These are phyloP conservation scores for Neofusicoccum parvum DNA, from an alignment of 2,329 filamentous ascomycete species.

Conservation along the genomic window DNA sequence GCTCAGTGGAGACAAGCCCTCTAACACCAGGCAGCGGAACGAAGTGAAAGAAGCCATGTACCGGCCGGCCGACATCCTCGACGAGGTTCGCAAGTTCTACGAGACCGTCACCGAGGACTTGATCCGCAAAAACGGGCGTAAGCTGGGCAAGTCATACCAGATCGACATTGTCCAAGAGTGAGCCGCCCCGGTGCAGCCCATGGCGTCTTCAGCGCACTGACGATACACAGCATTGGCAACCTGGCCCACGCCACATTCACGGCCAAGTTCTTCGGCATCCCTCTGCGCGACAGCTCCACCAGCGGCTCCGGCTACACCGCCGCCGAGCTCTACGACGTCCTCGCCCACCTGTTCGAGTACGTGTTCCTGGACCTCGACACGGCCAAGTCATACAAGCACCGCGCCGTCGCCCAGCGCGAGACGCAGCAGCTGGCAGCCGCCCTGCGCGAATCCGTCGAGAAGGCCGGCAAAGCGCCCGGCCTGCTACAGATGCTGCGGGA, in stretches of 20 bases:
- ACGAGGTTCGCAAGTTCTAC: conserved; percentile 28
- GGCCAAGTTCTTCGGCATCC: conserved; percentile 32
- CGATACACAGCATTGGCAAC: conserved; percentile 27
- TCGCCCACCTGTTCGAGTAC: conserved; percentile 32
- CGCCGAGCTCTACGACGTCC: conserved; percentile 30
- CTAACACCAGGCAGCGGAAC: conserved; percentile 25
- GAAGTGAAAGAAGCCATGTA: conserved; percentile 25
- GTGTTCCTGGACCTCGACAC: conserved; percentile 34
- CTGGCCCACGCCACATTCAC: conserved; percentile 34
- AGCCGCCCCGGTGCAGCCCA: not conserved
- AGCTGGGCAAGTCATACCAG: conserved; percentile 35
- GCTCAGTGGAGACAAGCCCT: conserved; percentile 26
- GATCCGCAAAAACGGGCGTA: conserved; percentile 32
- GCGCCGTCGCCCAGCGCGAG: conserved; percentile 16
- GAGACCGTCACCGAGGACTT: conserved; percentile 30
- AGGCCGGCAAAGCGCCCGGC: not conserved
- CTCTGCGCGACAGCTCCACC: conserved; percentile 26
- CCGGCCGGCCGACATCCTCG: conserved; percentile 24
- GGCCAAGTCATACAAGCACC: conserved; percentile 27
- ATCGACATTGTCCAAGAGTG: conserved; percentile 32
- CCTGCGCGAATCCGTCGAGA: conserved; percentile 16
- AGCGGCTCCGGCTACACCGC: conserved; percentile 27
- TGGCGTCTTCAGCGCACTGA: not conserved
- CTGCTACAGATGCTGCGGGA: conserved; percentile 13
- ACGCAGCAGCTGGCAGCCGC: conserved; percentile 11